Conservation (phyloP, 768 basidiomycete genomes). For the Mycena alexandri region DNA sequence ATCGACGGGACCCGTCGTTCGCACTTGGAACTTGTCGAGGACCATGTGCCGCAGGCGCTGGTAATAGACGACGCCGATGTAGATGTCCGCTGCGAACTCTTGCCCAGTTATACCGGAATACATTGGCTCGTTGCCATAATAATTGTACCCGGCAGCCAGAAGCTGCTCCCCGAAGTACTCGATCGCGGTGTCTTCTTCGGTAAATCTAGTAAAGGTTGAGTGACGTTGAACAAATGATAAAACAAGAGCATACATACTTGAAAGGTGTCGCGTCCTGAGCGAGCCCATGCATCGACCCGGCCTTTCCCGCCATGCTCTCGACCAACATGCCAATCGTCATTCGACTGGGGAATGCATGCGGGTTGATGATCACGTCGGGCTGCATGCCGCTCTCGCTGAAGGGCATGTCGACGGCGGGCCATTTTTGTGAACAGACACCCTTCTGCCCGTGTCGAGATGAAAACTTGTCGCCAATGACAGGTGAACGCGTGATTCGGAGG, state of each 20-base stretch:
- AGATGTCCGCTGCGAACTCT: conserved; percentile 99
- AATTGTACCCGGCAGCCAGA: conserved; percentile 94
- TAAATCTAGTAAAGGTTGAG: conserved; percentile 69
- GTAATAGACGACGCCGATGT: conserved; percentile 98
- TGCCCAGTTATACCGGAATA: conserved; percentile 99
- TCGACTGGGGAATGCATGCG: conserved; percentile 98
- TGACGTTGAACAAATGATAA: conserved; percentile 33
- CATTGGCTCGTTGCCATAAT: conserved; percentile 99
- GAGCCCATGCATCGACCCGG: conserved; percentile 97
- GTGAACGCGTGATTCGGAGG: conserved; percentile 91
- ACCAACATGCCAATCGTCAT: conserved; percentile 99
- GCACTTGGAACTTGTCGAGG: conserved; percentile 98
- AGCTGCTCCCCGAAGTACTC: conserved; percentile 98
- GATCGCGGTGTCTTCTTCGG: conserved; percentile 96
- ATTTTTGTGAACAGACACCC: conserved; percentile 99
- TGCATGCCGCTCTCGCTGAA: conserved; percentile 99
- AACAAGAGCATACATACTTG: conserved; percentile 71
- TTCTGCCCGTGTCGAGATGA: conserved; percentile 99
- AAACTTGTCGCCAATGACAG: conserved; percentile 99
- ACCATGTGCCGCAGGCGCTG: conserved; percentile 99
- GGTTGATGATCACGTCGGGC: conserved; percentile 99
- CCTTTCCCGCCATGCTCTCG: conserved; percentile 99
- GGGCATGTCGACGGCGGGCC: conserved; percentile 98
- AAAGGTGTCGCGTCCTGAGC: conserved; percentile 99
- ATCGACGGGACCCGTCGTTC: conserved; percentile 98